Base-by-base conservation (phyloP, 345 rosid genomes). In the Aurinia saxatilis region DNA sequence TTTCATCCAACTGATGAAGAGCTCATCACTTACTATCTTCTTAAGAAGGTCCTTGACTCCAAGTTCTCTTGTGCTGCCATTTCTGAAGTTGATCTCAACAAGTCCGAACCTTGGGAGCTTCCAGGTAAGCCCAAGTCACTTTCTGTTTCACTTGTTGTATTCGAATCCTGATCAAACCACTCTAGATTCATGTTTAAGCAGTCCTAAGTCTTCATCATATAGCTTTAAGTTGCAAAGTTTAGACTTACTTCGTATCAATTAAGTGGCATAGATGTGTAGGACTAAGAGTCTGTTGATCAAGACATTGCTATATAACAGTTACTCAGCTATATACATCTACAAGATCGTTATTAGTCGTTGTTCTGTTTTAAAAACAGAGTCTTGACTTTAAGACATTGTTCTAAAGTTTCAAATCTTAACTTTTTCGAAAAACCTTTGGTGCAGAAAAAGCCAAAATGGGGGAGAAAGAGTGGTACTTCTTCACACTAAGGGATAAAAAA, bases 1-100 rank as follows among this genome's bases (percentile, higher is more conserved):
- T 91, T 91, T 65, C 98, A 91, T 80, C 98, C 98, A 0, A 88
- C 95, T 7, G 98, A 91, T 50, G 98, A 91, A 66, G 98, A 91
- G 78, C 92, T 91, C 27, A 83, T 91, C 52, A 88, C 95, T n/a
- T 83, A 71, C 74, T 91, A 91, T 50, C 87, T 91, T 11, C 85
- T 88, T 21, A 81, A 77, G 79, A 91, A 91, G 46, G 96, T 91
- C 48, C 80, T 84, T 7, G 95, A 91, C 60, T 66, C 85, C 57
- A 76, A 44, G 64, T 91, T 91, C 81, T 50, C 88, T 1, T 84
- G 90, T 21, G 72, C 85, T 1, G 96, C 96, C 41, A 83, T 91
- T 46, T 86, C 96, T 11, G 90, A 88, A 58, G 96, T 86, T 40
- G 95, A 91, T 57, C 96, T 91, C 44, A 88, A 91, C 88, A 91